phyloP scores from a whole-genome alignment of 2,329 filamentous ascomycete species.

The Plectosphaerella plurivora region DNA sequence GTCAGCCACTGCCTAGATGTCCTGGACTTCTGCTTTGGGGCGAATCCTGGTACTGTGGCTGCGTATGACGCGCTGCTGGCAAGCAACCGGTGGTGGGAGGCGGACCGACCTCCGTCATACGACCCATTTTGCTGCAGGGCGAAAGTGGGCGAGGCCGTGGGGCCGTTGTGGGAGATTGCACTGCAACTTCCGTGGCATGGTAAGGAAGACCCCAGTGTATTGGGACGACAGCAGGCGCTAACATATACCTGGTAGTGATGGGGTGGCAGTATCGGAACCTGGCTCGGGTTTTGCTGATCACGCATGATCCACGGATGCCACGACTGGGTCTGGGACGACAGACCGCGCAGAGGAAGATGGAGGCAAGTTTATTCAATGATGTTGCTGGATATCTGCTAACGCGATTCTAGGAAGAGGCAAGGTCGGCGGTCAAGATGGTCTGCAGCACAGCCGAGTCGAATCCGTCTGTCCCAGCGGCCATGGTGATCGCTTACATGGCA shows the following conservation, averaged over 20 bases:
- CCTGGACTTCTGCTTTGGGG: conserved; percentile 57
- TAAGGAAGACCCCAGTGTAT: background rate
- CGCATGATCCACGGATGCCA: conserved; percentile 50
- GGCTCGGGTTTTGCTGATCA: conserved; percentile 50
- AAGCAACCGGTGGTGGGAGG: conserved; percentile 24
- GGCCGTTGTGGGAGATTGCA: conserved; percentile 21
- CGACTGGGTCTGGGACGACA: conserved; percentile 35
- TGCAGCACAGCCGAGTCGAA: conserved; percentile 58
- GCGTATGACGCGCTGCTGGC: conserved; percentile 2
- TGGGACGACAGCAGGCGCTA: conserved; percentile 1
- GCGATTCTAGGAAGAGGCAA: conserved; percentile 32
- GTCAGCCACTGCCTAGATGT: conserved; percentile 61
- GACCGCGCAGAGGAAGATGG: conserved; percentile 25
- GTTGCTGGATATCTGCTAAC: background rate
- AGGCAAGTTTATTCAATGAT: conserved; percentile 24
- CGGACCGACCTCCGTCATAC: conserved; percentile 39
- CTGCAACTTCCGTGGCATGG: background rate
- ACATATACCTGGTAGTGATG: conserved; percentile 34
- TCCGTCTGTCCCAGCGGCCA: conserved; percentile 47
- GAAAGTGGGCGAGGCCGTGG: conserved; percentile 49
- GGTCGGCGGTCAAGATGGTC: conserved; percentile 43
- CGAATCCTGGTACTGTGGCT: conserved; percentile 8
- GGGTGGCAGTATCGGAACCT: conserved; percentile 57
- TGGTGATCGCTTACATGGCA: conserved; percentile 53
- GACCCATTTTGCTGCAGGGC: conserved; percentile 39